Base-by-base conservation (phyloP, 805 yeast genomes). In the Suhomyces vadensis region DNA sequence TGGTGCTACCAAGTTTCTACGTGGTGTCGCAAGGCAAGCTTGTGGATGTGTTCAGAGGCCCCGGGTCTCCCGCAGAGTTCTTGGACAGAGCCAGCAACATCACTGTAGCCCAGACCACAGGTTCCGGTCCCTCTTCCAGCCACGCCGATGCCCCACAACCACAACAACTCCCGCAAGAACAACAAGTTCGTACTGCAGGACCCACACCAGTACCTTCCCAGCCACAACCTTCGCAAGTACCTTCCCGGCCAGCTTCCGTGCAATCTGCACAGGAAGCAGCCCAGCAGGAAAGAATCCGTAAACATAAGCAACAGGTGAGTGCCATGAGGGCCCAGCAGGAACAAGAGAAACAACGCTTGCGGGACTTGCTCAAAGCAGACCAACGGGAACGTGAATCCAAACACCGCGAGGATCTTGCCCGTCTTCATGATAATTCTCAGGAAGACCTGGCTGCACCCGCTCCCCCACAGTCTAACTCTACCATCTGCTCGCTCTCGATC, bases 311-410 rank as follows among this genome's bases (percentile, higher is more conserved):
- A 21, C 31, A 44, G 23, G 33, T 39, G 4, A 22, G 39, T 4
- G 44, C 42, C 2, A 21, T 14, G 10, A 71, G 49, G 74, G 71
- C 48, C 66, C 72, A 56, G 50, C 73, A 19, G 73, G 71, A 53
- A 16, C 75, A 73, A 37, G 91, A 85, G 48, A 74, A 76, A 29
- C 74, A 76, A 42, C 68, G 89, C 19, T 75, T 85, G 9, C 58
- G 80, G 41, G 67, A 69, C 38, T 61, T 83, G 16, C 61, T 85
- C 36, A 64, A 73, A 46, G 73, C 78, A 1, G 88, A 83, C 56
- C 65, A 75, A 44, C 68, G 65, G 20, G 85, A 79, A 53, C 65
- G 81, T 6, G 56, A 37, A 8, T 42, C 53, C 14, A 50, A 29
- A 22, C 44, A 42, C 21, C 47, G 45, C 25, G 43, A 50, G 14